Conservation (phyloP, 1,284 basidiomycete genomes). For the Ustilago nuda region DNA sequence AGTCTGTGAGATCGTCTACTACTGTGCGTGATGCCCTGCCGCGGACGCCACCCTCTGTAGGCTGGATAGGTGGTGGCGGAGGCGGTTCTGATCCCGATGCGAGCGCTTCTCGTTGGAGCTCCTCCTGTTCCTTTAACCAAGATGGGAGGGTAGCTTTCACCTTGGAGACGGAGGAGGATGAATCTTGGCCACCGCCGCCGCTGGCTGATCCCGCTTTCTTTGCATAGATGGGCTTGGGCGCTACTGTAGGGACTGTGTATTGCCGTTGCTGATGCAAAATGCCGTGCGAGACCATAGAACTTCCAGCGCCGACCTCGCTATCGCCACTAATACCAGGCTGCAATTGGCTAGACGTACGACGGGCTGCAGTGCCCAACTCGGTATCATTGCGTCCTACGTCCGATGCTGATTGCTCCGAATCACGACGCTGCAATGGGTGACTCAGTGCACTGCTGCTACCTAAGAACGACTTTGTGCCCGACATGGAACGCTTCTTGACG, state of each 20-base stretch:
- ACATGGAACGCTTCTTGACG: slow-evolving; percentile 54
- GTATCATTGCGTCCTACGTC: slow-evolving; percentile 33
- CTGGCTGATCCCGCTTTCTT: slow-evolving; percentile 28
- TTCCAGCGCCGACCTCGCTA: slow-evolving; percentile 34
- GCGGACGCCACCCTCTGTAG: slow-evolving; percentile 43
- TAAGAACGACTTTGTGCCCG: slow-evolving; percentile 46
- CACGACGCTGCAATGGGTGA: slow-evolving; percentile 32
- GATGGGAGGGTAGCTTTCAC: slow-evolving; percentile 59
- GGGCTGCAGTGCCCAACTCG: slow-evolving; percentile 22
- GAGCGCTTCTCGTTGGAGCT: slow-evolving; percentile 59
- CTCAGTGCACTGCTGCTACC: slow-evolving; percentile 31
- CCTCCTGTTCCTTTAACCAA: slow-evolving; percentile 68
- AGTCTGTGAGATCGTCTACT: slow-evolving; percentile 57
- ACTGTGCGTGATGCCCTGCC: slow-evolving; percentile 49
- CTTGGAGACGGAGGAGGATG: slow-evolving; percentile 28
- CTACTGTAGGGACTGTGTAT: slow-evolving; percentile 48
- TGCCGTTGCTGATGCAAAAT: slow-evolving; percentile 23
- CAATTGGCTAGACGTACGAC: slow-evolving; percentile 37
- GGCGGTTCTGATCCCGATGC: slow-evolving; percentile 52
- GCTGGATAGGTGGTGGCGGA: slow-evolving; percentile 52
- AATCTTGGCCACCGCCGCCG: slow-evolving; percentile 10
- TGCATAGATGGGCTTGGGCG: slow-evolving; percentile 61
- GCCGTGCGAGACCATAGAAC: slow-evolving; percentile 27
- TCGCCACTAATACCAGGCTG: slow-evolving; percentile 32
- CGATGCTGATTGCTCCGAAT: slow-evolving; percentile 44